Conservation (phyloP, 805 yeast genomes). For the Zygoascus biomembranicola region DNA sequence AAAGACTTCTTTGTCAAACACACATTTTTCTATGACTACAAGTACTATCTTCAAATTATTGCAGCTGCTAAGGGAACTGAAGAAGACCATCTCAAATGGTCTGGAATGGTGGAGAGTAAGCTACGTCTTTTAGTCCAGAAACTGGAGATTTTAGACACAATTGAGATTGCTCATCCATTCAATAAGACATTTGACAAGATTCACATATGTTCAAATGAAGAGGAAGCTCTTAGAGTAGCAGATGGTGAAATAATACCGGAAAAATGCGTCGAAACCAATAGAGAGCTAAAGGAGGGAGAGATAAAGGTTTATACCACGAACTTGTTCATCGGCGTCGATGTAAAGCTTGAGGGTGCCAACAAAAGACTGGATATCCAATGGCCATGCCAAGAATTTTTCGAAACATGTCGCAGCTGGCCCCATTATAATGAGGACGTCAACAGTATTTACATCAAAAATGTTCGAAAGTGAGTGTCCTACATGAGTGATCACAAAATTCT, state of each 20-base stretch:
- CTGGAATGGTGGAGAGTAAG: slow-evolving; percentile 88
- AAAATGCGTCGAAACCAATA: slow-evolving; percentile 33
- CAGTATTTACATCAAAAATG: slow-evolving; percentile 60
- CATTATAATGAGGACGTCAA: slow-evolving; percentile 54
- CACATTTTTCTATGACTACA: slow-evolving; percentile 73
- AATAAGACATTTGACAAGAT: slow-evolving; percentile 63
- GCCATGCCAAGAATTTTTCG: slow-evolving; percentile 86
- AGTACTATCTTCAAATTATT: slow-evolving; percentile 75
- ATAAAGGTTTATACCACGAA: slow-evolving; percentile 53
- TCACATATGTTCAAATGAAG: slow-evolving; percentile 41
- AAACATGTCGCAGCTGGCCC: slow-evolving; percentile 66
- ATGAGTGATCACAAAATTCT: neutral
- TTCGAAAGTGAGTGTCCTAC: slow-evolving; percentile 41
- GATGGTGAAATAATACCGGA: slow-evolving; percentile 50
- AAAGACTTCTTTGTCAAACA: slow-evolving; percentile 67
- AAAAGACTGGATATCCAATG: slow-evolving; percentile 64
- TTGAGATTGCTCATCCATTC: slow-evolving; percentile 83
- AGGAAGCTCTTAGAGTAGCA: slow-evolving; percentile 49
- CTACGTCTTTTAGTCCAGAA: slow-evolving; percentile 74
- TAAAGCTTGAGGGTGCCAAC: slow-evolving; percentile 41
- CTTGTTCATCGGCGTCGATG: slow-evolving; percentile 69
- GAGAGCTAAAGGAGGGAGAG: slow-evolving; percentile 21
- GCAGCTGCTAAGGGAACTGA: slow-evolving; percentile 64
- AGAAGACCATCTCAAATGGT: slow-evolving; percentile 86
- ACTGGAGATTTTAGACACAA: slow-evolving; percentile 67